A percentile compares a stretch with the other conserved stretches of the same genome.
Evolutionary conservation across 2,329 filamentous ascomycete genomes (phyloP).

Genomic region (Claviceps quebecensis): DNA sequence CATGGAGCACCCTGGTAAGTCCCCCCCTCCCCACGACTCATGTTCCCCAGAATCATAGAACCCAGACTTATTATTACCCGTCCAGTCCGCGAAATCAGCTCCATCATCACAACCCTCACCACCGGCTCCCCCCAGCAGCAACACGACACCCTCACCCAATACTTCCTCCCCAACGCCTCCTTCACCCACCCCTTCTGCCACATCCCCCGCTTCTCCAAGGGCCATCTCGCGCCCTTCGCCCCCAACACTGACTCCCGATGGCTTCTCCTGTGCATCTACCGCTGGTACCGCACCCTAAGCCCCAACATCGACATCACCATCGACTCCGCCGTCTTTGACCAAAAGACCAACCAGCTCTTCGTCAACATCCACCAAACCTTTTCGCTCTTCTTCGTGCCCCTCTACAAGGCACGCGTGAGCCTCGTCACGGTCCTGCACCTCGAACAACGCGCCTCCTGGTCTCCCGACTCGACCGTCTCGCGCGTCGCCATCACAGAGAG

Average conservation of each 20-base stretch:
- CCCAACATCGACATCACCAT: constrained; percentile 57
- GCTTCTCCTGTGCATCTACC: constrained; percentile 56
- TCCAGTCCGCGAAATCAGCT: constrained; percentile 41
- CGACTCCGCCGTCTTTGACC: constrained; percentile 53
- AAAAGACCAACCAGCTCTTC: constrained; percentile 53
- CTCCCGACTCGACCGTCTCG: constrained; percentile 6
- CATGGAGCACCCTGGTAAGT: not conserved
- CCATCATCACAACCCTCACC: constrained; percentile 54
- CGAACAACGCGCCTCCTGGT: constrained; percentile 25
- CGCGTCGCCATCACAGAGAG: constrained; percentile 3
- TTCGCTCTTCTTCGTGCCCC: constrained; percentile 61
- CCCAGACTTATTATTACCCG: not conserved
- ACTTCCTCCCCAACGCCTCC: constrained; percentile 57
- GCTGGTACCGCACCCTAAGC: constrained; percentile 74
- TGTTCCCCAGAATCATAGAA: too few relatives aligned
- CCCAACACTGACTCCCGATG: constrained; percentile 45
- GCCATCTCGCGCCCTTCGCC: constrained; percentile 24
- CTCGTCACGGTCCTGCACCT: constrained; percentile 57
- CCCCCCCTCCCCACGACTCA: too few relatives aligned
- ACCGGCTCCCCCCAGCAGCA: constrained; percentile 55
- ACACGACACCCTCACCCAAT: constrained; percentile 48
- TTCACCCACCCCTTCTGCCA: constrained; percentile 71
- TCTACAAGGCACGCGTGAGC: constrained; percentile 53
- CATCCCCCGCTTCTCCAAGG: constrained; percentile 39
- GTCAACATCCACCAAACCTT: constrained; percentile 63